Conservation (phyloP, 2,329 filamentous ascomycete genomes). For the Coniella lustricola region DNA sequence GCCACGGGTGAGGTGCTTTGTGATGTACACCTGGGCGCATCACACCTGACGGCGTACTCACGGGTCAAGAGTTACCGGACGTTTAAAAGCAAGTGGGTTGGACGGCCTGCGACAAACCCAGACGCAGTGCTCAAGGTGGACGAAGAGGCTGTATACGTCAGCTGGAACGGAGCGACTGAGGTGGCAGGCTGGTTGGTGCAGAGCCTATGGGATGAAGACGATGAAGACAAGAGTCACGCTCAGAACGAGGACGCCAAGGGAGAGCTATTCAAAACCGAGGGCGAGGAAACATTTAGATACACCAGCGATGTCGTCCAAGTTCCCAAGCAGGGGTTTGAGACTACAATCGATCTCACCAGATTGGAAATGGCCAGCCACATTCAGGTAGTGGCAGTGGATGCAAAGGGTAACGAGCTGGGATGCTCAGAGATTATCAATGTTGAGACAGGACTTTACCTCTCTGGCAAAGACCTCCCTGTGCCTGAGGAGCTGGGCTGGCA, state of each 20-base stretch:
- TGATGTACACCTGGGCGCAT: not conserved
- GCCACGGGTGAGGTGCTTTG: not conserved
- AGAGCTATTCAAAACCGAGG: not conserved
- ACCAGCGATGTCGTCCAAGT: not conserved
- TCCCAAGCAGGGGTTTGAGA: slow-evolving; percentile 2
- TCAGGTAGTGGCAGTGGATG: not conserved
- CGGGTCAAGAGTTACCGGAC: slow-evolving; percentile 5
- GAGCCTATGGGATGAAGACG: not conserved
- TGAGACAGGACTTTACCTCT: not conserved
- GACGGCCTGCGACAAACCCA: not conserved
- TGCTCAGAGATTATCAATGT: slow-evolving; percentile 1
- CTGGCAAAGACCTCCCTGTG: slow-evolving; percentile 3
- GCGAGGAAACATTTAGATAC: not conserved
- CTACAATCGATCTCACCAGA: slow-evolving; percentile 13
- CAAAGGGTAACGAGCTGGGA: not conserved
- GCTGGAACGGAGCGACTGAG: slow-evolving; percentile 4
- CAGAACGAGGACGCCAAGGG: not conserved
- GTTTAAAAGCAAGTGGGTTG: slow-evolving; percentile 1
- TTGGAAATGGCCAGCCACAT: not conserved
- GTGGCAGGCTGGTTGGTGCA: not conserved
- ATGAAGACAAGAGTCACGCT: not conserved
- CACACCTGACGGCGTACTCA: not conserved
- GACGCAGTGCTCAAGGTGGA: not conserved
- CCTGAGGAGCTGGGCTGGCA: slow-evolving; percentile 1
- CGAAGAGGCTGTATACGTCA: not conserved